Percentiles rank a stretch among this genome's conserved stretches.
Evolutionary conservation across 139 green algal genomes (phyloP).

Genomic region (Yamagishiella unicocca): DNA sequence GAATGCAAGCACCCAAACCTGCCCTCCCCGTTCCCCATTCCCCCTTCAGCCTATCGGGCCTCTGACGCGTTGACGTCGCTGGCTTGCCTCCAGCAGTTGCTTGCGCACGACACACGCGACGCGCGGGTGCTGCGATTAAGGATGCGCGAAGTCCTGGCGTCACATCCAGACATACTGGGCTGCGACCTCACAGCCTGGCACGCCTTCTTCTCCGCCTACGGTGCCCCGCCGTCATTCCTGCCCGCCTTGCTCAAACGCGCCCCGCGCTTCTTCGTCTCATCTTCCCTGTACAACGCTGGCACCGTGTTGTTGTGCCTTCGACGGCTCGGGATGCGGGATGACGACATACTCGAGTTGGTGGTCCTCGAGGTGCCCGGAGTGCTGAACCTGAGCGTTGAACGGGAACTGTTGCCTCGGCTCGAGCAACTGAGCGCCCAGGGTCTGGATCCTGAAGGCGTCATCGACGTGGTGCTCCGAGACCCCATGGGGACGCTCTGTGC

Average conservation of each 20-base stretch:
- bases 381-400: not conserved
- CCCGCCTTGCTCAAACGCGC: not conserved
- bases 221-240: not conserved
- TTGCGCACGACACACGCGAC: not conserved
- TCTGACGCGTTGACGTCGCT: not conserved
- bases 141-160: not conserved
- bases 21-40: not conserved
- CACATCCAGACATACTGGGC: not conserved
- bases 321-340: not conserved
- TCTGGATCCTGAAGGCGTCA: not conserved
- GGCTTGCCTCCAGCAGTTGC: slow-evolving; percentile 5
- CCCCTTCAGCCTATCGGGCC: not conserved
- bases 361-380: not conserved
- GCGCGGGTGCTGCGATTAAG: not conserved
- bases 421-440: not conserved
- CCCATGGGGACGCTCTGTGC: not conserved
- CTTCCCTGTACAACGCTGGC: not conserved
- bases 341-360: not conserved
- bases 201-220: not conserved
- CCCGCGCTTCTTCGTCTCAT: not conserved
- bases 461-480: not conserved
- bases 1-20: not conserved
- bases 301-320: not conserved
- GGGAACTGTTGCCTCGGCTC: not conserved
- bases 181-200: not conserved